These are phyloP conservation scores for Haplosporangium sp. DNA, from an alignment of 371 early-diverging fungal genomes.

Conservation along the genomic window DNA sequence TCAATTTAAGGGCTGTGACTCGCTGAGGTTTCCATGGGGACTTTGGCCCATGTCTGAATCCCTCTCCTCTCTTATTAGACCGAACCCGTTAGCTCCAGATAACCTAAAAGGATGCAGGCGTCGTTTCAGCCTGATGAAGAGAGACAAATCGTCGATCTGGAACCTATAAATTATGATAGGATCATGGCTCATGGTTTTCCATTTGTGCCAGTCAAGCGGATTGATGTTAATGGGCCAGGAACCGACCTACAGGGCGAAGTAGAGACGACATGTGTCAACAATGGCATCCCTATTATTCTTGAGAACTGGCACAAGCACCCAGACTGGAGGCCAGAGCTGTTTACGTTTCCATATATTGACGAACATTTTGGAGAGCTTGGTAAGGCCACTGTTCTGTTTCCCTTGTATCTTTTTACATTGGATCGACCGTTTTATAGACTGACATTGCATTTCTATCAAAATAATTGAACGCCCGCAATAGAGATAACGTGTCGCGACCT, in stretches of 20 bases:
- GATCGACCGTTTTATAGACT: too few relatives aligned
- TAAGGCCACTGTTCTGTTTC: background rate
- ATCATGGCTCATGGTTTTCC: slow-evolving; percentile 39
- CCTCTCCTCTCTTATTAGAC: background rate
- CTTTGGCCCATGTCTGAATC: background rate
- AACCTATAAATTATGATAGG: slow-evolving; percentile 9
- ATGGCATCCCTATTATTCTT: slow-evolving; percentile 61
- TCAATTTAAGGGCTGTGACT: too few relatives aligned
- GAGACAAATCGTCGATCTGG: slow-evolving; percentile 21
- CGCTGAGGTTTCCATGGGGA: background rate
- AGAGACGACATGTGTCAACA: slow-evolving; percentile 51
- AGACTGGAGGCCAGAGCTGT: slow-evolving; percentile 52
- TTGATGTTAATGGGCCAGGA: slow-evolving; percentile 16
- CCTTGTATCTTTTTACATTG: too few relatives aligned
- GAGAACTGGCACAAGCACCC: slow-evolving; percentile 54
- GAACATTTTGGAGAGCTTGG: slow-evolving; percentile 24
- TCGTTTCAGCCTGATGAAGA: slow-evolving; percentile 1
- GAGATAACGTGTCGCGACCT: slow-evolving; percentile 42
- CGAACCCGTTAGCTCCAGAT: too few relatives aligned
- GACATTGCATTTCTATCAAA: too few relatives aligned
- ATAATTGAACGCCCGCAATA: too few relatives aligned
- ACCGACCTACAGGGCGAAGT: slow-evolving; percentile 31
- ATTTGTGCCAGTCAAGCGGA: slow-evolving; percentile 23
- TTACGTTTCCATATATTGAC: slow-evolving; percentile 51
- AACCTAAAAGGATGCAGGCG: slow-evolving; percentile 29